Evolutionary conservation across 2,329 filamentous ascomycete genomes (phyloP).

Genomic region (Boeremia lycopersici): DNA sequence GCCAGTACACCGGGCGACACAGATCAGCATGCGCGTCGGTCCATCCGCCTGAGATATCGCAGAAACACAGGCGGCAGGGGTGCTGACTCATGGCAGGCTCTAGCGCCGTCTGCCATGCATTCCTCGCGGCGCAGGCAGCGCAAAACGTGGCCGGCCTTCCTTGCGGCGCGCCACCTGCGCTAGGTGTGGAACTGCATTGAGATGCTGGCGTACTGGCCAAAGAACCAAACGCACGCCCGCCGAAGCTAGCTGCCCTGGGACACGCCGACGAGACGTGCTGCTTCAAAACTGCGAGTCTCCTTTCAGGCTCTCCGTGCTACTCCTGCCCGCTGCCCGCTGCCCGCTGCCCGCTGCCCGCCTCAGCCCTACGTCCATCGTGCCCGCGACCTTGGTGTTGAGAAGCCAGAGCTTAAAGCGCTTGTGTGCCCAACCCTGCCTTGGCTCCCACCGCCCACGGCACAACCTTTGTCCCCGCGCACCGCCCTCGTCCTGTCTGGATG

Average conservation of each 20-base stretch:
- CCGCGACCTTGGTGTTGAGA: conserved; percentile 1
- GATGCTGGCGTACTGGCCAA: conserved; percentile 14
- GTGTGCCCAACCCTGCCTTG: conserved; percentile 10
- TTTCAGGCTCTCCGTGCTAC: conserved; percentile 13
- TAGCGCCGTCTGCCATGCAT: conserved; percentile 7
- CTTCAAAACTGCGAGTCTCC: conserved; percentile 20
- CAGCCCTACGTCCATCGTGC: conserved; percentile 1
- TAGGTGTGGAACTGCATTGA: conserved; percentile 14
- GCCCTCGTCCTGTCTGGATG: conserved; percentile 11
- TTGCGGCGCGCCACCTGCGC: conserved; percentile 16
- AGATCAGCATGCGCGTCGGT: conserved; percentile 11
- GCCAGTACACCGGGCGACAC: conserved; percentile 11
- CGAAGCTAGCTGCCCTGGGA: conserved; percentile 15
- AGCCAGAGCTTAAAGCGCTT: conserved; percentile 2
- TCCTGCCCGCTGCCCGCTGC: conserved; percentile 6
- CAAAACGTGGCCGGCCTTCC: conserved; percentile 16
- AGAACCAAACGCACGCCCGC: conserved; percentile 15
- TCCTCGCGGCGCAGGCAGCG: conserved; percentile 11
- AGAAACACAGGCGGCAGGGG: conserved; percentile 13
- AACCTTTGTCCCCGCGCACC: background rate
- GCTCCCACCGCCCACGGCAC: background rate
- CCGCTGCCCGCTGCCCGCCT: conserved; percentile 1
- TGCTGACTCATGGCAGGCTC: conserved; percentile 17
- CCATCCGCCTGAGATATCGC: conserved; percentile 7
- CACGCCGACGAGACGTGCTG: conserved; percentile 18